phyloP scores from a whole-genome alignment of 345 rosid genomes.

The Gossypium thurberi region DNA sequence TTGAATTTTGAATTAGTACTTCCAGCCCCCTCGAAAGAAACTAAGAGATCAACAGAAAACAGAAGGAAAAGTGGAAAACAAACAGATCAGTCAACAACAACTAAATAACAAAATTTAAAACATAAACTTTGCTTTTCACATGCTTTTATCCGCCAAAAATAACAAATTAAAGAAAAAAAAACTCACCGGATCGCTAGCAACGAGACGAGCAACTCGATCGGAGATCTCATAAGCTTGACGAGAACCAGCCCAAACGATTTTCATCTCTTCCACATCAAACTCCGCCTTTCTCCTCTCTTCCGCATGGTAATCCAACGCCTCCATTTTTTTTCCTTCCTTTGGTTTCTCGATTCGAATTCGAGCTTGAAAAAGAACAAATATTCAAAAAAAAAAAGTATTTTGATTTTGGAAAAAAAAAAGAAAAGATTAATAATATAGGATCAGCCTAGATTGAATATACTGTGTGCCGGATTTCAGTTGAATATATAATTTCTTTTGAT shows the following conservation, averaged over 20 bases:
- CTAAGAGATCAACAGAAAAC: background rate
- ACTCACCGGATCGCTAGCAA: constrained; percentile 85
- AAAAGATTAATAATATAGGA: background rate
- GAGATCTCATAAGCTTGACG: constrained; percentile 67
- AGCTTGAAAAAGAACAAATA: background rate
- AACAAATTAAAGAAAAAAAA: background rate
- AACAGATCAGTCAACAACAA: background rate
- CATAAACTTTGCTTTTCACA: background rate
- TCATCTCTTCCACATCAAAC: constrained; percentile 87
- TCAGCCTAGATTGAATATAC: background rate
- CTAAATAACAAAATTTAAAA: background rate
- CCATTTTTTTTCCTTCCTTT: constrained; percentile 21
- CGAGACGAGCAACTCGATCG: constrained; percentile 85
- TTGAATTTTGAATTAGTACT: background rate
- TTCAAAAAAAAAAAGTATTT: background rate
- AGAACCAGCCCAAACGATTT: constrained; percentile 96
- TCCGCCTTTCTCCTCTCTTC: constrained; percentile 72
- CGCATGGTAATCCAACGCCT: constrained; percentile 54
- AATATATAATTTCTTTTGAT: too few species aligned
- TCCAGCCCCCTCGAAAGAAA: background rate
- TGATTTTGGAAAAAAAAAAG: background rate
- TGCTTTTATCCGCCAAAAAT: background rate
- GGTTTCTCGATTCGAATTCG: background rate
- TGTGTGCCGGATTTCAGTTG: too few species aligned
- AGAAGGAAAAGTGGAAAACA: background rate